Base-by-base conservation (phyloP, 2,329 filamentous ascomycete genomes). In the Sphaerulina vaccinii region DNA sequence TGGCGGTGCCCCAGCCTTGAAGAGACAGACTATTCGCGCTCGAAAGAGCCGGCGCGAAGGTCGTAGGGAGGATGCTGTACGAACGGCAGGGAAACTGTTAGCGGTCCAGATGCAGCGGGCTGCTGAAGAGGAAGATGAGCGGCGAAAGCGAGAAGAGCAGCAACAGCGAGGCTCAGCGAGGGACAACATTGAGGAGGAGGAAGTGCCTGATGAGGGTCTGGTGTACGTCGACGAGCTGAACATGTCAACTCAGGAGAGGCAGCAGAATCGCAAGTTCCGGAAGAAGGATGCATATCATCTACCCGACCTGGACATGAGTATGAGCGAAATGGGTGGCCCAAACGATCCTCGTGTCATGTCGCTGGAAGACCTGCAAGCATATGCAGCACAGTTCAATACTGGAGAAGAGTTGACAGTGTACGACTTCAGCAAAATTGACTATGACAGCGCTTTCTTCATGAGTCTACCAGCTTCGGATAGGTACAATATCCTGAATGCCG, bases 361-460 rank as follows among this genome's bases (percentile, higher is more conserved):
- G 47, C 81, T 95, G 19, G 90, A 95, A 65, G 92, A 99, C 67
- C 74, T 99, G 52, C 90, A 97, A 71, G 86, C 92, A 60, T 99
- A 99, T 68, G 92, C 95, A 2, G 79, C 86, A 45, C 91, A 97
- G 58, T 97, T 97, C 64, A 83, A 96, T 64, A 84, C 83, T 55
- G 93, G 93, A 49, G 90, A 97, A 70, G 92, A 97, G 68, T 87
- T 97, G 68, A 77, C 77, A 52, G 73, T 78, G 4, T 97, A 97
- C 71, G 92, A 97, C 71, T 99, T 99, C 67, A 95, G 88, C 66
- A 97, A 97, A 72, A 99, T 99, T 62, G 93, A 99, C 67, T 99
- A 97, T 64, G 88, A 97, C 60, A 89, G 91, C 60, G 84, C 92
- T 10, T 99, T 99, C 71, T 99, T 99, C 73, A 83, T 87, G 68